These are phyloP conservation scores for Schizosaccharomyces japonicus DNA, from an alignment of 805 yeast species.

Conservation along the genomic window DNA sequence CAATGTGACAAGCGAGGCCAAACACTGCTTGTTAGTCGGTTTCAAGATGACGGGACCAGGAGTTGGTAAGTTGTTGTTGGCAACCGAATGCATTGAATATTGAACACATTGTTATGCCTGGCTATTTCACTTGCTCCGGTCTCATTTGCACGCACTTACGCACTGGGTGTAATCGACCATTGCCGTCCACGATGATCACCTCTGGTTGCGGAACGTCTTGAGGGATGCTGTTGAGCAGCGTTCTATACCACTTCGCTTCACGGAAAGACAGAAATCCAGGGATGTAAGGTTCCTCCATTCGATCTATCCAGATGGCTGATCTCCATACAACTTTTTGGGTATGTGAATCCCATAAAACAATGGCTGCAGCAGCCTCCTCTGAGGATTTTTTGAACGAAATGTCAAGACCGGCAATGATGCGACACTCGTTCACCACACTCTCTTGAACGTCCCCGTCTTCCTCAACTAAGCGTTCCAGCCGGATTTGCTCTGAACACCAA, in stretches of 20 bases:
- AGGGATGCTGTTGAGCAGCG: not conserved
- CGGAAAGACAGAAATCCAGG: conserved; percentile 1
- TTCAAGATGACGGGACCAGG: no score
- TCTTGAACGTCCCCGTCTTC: no score
- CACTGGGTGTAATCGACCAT: not conserved
- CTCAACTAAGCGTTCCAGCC: no score
- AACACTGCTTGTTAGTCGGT: not conserved
- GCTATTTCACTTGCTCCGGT: no score
- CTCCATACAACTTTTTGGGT: not conserved
- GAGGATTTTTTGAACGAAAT: not conserved
- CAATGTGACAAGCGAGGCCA: conserved; percentile 1
- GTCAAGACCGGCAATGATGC: not conserved
- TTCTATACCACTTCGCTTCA: not conserved
- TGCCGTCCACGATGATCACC: not conserved
- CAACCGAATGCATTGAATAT: no score
- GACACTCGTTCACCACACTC: no score
- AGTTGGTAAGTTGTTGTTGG: no score
- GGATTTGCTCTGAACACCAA: no score
- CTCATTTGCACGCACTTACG: not conserved
- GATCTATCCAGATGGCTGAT: not conserved
- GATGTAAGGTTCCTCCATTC: not conserved
- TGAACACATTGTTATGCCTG: no score
- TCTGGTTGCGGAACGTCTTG: not conserved
- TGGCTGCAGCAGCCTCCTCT: not conserved
- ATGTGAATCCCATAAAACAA: not conserved